Evolutionary conservation across 305 asterid species (phyloP), one percentile per base, ranked within the genome.

Genomic region (Euphrasia arctica): DNA sequence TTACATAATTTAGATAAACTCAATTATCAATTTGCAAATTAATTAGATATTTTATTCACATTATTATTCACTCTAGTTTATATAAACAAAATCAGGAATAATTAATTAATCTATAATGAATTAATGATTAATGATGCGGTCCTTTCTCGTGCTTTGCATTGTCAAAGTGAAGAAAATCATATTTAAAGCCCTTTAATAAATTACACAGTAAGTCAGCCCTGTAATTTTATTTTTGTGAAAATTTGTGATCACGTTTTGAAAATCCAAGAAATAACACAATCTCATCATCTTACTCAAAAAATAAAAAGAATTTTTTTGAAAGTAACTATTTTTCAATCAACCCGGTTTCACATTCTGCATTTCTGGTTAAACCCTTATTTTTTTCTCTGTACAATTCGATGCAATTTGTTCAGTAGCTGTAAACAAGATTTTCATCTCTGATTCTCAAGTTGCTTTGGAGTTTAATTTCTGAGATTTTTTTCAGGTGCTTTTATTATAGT

Each of bases 91-190:
- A 31, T 31, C 34, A 31, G 0, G 34, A 31, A 42, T 42, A 42
- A 42, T 42, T 42, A 42, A 42, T 5, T 42, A 42, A 42, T 42
- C 5, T 18, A 18, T 18, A 18, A 18, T 18, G 22, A 18, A 18
- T 18, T 18, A 18, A 18, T 18, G 22, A 50, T 1, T 3, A n/a
- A n/a, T 50, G 27, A 1, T 13, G 27, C 22, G 27, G 27, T 18
- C 81, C 76, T 58, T 62, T 75, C 74, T 67, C 63, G 79, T 71
- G 77, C 79, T 77, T 71, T 68, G 74, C 60, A 67, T 68, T 72
- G 48, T 57, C 54, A 73, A 22, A 63, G 15, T 54, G 49, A 63
- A 66, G 61, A 62, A 70, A 58, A 72, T 61, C 62, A 58, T 64
- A 73, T 65, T 27, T 52, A 72, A 65, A 71, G 6, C 63, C 49